Percentiles rank a stretch among this genome's conserved stretches.
These are phyloP conservation scores for Hibiscus syriacus DNA, from an alignment of 345 rosid species.

Conservation along the genomic window DNA sequence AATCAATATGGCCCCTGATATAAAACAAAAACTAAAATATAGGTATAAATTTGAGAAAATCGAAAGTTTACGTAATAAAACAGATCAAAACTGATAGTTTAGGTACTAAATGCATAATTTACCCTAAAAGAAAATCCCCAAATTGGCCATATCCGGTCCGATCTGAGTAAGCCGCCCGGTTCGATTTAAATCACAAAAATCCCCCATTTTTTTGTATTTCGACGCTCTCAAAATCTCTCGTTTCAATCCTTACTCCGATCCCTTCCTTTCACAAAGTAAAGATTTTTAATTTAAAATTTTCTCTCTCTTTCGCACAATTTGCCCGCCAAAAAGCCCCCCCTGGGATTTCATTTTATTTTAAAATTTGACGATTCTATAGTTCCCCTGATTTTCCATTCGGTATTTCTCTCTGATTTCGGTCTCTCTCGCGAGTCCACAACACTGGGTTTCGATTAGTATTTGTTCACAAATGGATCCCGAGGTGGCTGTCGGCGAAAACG, in stretches of 20 bases:
- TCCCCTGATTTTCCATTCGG: slow-evolving; percentile 12
- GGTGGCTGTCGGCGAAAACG: not conserved
- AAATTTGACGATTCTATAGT: not conserved
- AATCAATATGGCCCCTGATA: too few relatives aligned
- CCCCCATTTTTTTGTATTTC: not conserved
- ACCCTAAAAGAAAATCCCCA: too few relatives aligned
- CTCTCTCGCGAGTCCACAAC: not conserved
- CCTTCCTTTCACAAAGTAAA: not conserved
- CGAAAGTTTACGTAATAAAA: too few relatives aligned
- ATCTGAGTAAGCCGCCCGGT: not conserved
- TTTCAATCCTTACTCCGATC: not conserved
- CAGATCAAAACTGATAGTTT: too few relatives aligned
- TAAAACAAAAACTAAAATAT: too few relatives aligned
- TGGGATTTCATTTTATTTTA: not conserved
- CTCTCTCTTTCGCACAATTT: slow-evolving; percentile 14
- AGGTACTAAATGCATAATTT: too few relatives aligned
- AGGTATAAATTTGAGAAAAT: too few relatives aligned
- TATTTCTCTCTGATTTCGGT: not conserved
- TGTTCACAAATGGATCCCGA: slow-evolving; percentile 26
- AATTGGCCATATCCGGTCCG: not conserved
- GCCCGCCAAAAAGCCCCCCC: slow-evolving; percentile 35
- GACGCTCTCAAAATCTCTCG: not conserved
- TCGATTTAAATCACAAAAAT: not conserved
- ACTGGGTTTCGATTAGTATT: not conserved
- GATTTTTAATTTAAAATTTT: not conserved